phyloP scores from a whole-genome alignment of 2,329 filamentous ascomycete species.

The Paradendryphiella salina region DNA sequence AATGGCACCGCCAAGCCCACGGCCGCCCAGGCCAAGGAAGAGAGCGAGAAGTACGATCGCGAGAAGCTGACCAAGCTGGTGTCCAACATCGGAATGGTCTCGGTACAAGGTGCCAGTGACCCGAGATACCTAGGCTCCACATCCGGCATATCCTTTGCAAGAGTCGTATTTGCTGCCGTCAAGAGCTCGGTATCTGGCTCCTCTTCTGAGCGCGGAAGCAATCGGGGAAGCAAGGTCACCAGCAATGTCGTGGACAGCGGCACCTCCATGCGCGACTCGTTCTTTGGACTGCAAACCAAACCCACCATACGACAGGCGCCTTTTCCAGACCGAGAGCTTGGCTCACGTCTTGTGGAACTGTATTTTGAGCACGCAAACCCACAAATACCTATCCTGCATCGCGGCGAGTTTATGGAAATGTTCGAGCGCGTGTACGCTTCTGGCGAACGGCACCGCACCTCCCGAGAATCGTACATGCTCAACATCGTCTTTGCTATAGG shows the following conservation, averaged over 20 bases:
- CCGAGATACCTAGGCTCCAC: conserved; percentile 81
- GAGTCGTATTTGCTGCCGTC: conserved; percentile 91
- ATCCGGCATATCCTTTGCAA: conserved; percentile 90
- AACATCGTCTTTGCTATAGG: conserved; percentile 98
- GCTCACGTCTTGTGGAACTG: conserved; percentile 70
- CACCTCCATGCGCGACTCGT: conserved; percentile 90
- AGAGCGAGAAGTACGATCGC: conserved; percentile 59
- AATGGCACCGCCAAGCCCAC: conserved; percentile 27
- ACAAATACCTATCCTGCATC: conserved; percentile 90
- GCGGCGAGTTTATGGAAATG: conserved; percentile 84
- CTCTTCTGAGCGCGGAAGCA: conserved; percentile 65
- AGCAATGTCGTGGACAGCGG: conserved; percentile 59
- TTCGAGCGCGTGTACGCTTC: conserved; percentile 79
- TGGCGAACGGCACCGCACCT: conserved; percentile 67
- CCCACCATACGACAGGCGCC: conserved; percentile 82
- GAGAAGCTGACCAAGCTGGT: conserved; percentile 68
- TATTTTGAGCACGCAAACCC: conserved; percentile 98
- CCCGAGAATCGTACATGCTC: conserved; percentile 86
- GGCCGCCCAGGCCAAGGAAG: conserved; percentile 25
- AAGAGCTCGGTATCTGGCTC: conserved; percentile 67
- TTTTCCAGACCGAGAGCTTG: conserved; percentile 79
- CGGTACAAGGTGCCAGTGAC: conserved; percentile 76
- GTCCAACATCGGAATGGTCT: conserved; percentile 73
- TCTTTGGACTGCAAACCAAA: conserved; percentile 93
- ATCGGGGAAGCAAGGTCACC: conserved; percentile 58